These are phyloP conservation scores for Sporothrix mexicana DNA, from an alignment of 2,329 filamentous ascomycete genomes.

Conservation along the genomic window DNA sequence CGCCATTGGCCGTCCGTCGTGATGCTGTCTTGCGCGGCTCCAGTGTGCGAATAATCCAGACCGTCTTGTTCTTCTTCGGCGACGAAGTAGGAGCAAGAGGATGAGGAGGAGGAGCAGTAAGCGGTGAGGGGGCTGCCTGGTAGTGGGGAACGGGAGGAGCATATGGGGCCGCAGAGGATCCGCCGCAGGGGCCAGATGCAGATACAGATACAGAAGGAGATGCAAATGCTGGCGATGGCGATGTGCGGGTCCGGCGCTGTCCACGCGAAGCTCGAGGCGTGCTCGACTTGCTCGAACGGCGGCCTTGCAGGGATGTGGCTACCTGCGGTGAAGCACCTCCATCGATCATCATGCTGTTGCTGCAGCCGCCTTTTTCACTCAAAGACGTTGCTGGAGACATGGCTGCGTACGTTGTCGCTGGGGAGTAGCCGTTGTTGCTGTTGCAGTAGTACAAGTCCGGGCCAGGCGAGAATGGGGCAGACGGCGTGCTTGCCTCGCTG, in stretches of 20 bases:
- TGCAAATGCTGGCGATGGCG: slow-evolving; percentile 13
- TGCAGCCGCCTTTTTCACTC: neutral
- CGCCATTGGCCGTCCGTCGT: slow-evolving; percentile 1
- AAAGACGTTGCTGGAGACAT: slow-evolving; percentile 12
- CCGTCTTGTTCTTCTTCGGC: slow-evolving; percentile 35
- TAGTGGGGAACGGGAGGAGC: slow-evolving; percentile 2
- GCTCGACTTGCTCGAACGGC: neutral
- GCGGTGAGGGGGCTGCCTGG: neutral
- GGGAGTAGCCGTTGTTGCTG: slow-evolving; percentile 29
- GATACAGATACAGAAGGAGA: neutral
- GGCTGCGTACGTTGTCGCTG: slow-evolving; percentile 7
- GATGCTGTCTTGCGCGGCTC: slow-evolving; percentile 34
- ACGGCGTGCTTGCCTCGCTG: slow-evolving; percentile 29
- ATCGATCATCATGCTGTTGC: slow-evolving; percentile 16
- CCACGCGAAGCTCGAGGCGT: slow-evolving; percentile 1
- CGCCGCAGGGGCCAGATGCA: neutral
- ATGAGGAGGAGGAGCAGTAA: neutral
- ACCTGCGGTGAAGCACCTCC: slow-evolving; percentile 4
- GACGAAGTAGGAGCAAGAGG: no score
- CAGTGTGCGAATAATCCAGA: slow-evolving; percentile 37
- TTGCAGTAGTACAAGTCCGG: slow-evolving; percentile 29
- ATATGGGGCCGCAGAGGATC: neutral
- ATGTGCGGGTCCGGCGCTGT: slow-evolving; percentile 10
- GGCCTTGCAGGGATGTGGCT: neutral
- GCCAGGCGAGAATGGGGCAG: slow-evolving; percentile 22